Base-by-base conservation (phyloP, 371 early-diverging fungal genomes). In the Mycotypha africana region DNA sequence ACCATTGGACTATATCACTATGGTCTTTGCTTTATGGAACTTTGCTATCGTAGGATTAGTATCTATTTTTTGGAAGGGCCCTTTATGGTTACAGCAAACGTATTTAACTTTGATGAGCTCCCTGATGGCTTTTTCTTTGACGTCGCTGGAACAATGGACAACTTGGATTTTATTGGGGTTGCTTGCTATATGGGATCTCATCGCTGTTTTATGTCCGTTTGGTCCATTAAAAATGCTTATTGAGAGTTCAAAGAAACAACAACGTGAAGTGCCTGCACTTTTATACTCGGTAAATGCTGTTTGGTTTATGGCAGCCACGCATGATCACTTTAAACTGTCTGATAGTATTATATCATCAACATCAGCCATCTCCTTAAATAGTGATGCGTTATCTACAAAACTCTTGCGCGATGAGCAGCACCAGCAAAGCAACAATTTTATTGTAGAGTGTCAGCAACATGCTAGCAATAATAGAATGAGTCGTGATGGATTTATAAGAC, bases 171-270 rank as follows among this genome's bases (percentile, higher is more conserved):
- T 92, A 28, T 57, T 92, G 25, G 89, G 81, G 0, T 46, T 92
- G 26, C 62, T 92, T 15, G 91, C 88, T 10, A 65, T 89, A 12
- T 90, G 91, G 91, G 92, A 92, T 67, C 65, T 92, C 44, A 79
- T 92, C 50, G 93, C 93, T 2, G 93, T 92, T 6, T 68, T 92
- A 0, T 89, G 89, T 60, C 93, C 93, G 3, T 91, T 82, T 75
- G 93, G 93, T n/a, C 93, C 93, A 5, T 74, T 92, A 17, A 78
- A 86, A n/a, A 65, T 89, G 21, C 58, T 92, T 7, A 78, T 92
- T 41, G 89, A 92, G 60, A 82, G 82, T 38, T 81, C 89, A 7
- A 73, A 79, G 50, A 67, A 51, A 15, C 76, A 89, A 31, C 76
- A 89, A 46, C 76, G 80, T 21, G 86, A 86, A 55, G 82, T 92